Percentiles rank a stretch among this genome's conserved stretches.
phyloP scores from a whole-genome alignment of 2,329 filamentous ascomycete species.

The Septoria linicola region DNA sequence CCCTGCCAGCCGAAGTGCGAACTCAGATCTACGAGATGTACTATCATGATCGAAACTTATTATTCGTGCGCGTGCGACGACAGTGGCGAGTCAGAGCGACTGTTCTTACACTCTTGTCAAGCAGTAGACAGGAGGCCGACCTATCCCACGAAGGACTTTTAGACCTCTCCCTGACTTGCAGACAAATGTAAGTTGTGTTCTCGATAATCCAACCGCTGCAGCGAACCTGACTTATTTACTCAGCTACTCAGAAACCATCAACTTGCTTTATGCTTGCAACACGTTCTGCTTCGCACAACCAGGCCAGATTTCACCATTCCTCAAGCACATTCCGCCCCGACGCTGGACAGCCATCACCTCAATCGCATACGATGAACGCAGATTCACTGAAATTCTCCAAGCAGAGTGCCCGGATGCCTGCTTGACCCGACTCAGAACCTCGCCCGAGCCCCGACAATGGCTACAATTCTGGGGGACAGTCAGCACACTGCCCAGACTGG shows the following conservation, averaged over 20 bases:
- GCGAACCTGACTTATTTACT: not conserved
- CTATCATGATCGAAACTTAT: not conserved
- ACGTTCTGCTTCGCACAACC: conserved; percentile 6
- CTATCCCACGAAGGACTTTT: not conserved
- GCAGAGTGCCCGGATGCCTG: too few relatives aligned
- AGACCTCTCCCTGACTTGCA: conserved; percentile 2
- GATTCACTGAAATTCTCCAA: too few relatives aligned
- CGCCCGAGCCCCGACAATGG: not conserved
- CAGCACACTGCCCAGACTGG: not conserved
- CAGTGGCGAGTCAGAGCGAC: not conserved
- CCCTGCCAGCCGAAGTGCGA: conserved; percentile 2
- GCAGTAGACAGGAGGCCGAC: not conserved
- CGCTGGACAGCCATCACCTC: conserved; percentile 6
- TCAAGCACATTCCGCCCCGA: not conserved
- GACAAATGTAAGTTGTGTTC: not conserved
- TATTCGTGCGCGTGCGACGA: not conserved
- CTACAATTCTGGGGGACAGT: not conserved
- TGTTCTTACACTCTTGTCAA: not conserved
- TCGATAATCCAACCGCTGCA: too few relatives aligned
- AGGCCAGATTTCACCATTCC: not conserved
- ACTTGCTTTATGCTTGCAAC: not conserved
- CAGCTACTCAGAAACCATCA: conserved; percentile 5
- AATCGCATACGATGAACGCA: not conserved
- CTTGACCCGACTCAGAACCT: not conserved
- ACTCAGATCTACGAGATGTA: conserved; percentile 1